Conservation (phyloP, 2,329 filamentous ascomycete species). For the Aspergillus aculeatinus region DNA sequence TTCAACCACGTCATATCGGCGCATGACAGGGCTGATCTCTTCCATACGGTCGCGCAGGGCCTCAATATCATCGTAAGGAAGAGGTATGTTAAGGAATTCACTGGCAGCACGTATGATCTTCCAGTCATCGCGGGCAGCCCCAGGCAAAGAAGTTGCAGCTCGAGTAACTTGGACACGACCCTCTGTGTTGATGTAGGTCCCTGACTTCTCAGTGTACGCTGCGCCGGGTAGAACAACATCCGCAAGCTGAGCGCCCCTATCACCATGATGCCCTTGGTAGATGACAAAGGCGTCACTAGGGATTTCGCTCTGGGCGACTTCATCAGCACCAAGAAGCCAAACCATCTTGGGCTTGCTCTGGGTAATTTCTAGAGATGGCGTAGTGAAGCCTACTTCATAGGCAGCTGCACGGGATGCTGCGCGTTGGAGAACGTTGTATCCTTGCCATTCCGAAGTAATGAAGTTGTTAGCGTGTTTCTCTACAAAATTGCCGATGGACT, state of each 20-base stretch:
- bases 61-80: constrained; percentile 92
- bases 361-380: constrained; percentile 77
- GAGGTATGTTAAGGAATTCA: constrained; percentile 82
- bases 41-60: constrained; percentile 88
- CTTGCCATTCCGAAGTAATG: constrained; percentile 87
- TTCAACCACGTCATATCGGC: constrained; percentile 89
- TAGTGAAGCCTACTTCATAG: constrained; percentile 92
- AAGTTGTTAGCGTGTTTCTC: constrained; percentile 92
- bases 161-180: constrained; percentile 93
- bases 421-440: constrained; percentile 94
- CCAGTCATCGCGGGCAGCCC: constrained; percentile 93
- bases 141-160: constrained; percentile 81
- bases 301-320: constrained; percentile 79
- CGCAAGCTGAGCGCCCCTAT: constrained; percentile 86
- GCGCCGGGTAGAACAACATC: constrained; percentile 92
- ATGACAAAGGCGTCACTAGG: constrained; percentile 95
- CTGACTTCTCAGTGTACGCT: constrained; percentile 95
- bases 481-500: constrained; percentile 83
- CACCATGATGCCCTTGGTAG: constrained; percentile 98
- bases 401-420: constrained; percentile 89
- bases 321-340: constrained; percentile 95
- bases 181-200: constrained; percentile 97
- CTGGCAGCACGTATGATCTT: constrained; percentile 94
- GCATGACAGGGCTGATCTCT: constrained; percentile 87
- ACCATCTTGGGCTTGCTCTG: constrained; percentile 89